Percentiles rank a stretch among this genome's conserved stretches.
phyloP scores from a whole-genome alignment of 176 grass and related monocot genomes.

The Hyparrhenia diplandra region DNA sequence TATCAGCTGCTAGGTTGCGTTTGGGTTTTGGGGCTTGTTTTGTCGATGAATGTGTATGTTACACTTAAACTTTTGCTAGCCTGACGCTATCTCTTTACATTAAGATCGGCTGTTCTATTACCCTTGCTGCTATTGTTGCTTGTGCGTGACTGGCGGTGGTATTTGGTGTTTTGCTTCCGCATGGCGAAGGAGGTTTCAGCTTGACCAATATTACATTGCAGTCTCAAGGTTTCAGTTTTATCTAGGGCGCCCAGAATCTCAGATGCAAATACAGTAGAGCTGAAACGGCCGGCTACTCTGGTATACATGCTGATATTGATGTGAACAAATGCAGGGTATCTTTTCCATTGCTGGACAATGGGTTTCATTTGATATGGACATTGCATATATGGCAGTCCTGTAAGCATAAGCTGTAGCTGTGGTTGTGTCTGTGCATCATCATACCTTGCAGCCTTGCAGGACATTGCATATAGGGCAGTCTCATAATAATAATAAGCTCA shows the following conservation, averaged over 20 bases:
- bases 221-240: too few species aligned
- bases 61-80: conserved; percentile 22
- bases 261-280: too few species aligned
- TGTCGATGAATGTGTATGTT: too few species aligned
- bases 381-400: background rate
- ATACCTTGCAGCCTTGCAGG: too few species aligned
- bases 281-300: too few species aligned
- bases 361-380: background rate
- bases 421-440: background rate
- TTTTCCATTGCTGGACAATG: too few species aligned
- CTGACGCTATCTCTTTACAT: conserved; percentile 13
- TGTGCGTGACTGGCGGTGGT: background rate
- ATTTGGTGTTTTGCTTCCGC: background rate
- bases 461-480: too few species aligned
- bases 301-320: background rate
- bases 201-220: too few species aligned
- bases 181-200: background rate
- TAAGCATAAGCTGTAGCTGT: background rate
- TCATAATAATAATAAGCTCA: too few species aligned
- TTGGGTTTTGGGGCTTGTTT: too few species aligned
- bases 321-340: background rate
- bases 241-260: too few species aligned
- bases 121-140: background rate
- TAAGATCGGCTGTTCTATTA: conserved; percentile 1
- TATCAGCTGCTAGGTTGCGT: too few species aligned